Evolutionary conservation across 2,329 filamentous ascomycete genomes (phyloP).

Genomic region (Fonsecaea pedrosoi): DNA sequence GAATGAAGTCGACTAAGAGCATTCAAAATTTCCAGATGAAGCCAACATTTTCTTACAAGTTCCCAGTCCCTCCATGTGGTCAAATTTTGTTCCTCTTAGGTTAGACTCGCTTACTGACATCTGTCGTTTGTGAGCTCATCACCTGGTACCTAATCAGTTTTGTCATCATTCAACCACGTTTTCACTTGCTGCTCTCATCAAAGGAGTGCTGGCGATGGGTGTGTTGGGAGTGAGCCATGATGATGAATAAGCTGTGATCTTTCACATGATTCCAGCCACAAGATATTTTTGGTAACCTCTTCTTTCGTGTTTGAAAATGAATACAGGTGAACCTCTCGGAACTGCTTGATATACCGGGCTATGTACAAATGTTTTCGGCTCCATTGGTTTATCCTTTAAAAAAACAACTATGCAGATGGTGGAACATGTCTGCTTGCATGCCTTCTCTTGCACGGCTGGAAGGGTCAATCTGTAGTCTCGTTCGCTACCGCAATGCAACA

Average conservation of each 20-base stretch:
- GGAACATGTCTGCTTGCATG: not conserved
- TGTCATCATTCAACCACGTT: constrained; percentile 4
- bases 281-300: not conserved
- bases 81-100: constrained; percentile 2
- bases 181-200: not conserved
- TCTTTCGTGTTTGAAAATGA: not conserved
- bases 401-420: not conserved
- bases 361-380: not conserved
- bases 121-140: constrained; percentile 22
- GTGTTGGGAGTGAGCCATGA: not conserved
- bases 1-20: not conserved
- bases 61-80: not conserved
- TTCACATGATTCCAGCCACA: not conserved
- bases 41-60: not conserved
- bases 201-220: not conserved
- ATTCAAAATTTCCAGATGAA: not conserved
- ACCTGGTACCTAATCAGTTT: not conserved
- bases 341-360: not conserved
- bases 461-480: not conserved
- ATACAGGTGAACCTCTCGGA: not conserved
- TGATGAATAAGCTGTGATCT: not conserved
- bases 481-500: not conserved
- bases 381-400: not conserved
- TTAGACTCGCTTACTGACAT: constrained; percentile 22
- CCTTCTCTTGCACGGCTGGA: not conserved